phyloP scores from a whole-genome alignment of 768 basidiomycete genomes.

The Suillus fuscotomentosus region DNA sequence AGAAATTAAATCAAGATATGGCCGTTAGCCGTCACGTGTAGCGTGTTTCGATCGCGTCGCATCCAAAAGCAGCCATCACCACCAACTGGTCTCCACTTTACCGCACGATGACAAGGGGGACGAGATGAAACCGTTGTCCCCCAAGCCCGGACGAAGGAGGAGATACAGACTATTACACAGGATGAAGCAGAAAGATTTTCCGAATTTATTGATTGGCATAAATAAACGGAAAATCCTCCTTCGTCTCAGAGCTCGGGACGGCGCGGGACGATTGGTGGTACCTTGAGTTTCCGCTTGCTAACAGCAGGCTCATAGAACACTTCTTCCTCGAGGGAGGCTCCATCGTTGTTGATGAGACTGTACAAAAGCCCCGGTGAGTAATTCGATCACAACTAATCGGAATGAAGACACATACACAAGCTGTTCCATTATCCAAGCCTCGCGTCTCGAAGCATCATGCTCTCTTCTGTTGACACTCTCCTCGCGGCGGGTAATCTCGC shows the following conservation, averaged over 20 bases:
- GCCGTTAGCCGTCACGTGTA: conserved; percentile 30
- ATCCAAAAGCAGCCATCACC: conserved; percentile 27
- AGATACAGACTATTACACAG: conserved; percentile 72
- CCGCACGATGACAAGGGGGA: conserved; percentile 66
- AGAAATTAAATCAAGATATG: conserved; percentile 25
- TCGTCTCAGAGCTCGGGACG: conserved; percentile 95
- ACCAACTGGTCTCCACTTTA: conserved; percentile 38
- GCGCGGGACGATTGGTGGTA: conserved; percentile 82
- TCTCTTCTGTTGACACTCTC: conserved; percentile 83
- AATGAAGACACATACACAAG: conserved; percentile 59
- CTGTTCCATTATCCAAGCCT: conserved; percentile 92
- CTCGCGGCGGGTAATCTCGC: conserved; percentile 84
- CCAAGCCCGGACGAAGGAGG: conserved; percentile 91
- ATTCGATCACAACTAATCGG: neutral
- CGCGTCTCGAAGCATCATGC: conserved; percentile 83
- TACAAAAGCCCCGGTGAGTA: conserved; percentile 9
- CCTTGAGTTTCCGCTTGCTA: conserved; percentile 82
- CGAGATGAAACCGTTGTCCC: conserved; percentile 76
- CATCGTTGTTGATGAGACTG: conserved; percentile 70
- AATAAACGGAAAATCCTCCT: conserved; percentile 59
- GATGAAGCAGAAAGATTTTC: conserved; percentile 33
- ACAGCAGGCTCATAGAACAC: conserved; percentile 71
- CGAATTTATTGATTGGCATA: conserved; percentile 27
- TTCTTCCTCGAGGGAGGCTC: conserved; percentile 73
- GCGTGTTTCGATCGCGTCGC: conserved; percentile 27